Percentiles rank a stretch among this genome's conserved stretches.
Evolutionary conservation across 2,329 filamentous ascomycete genomes (phyloP).

Genomic region (Cladophialophora yegresii): DNA sequence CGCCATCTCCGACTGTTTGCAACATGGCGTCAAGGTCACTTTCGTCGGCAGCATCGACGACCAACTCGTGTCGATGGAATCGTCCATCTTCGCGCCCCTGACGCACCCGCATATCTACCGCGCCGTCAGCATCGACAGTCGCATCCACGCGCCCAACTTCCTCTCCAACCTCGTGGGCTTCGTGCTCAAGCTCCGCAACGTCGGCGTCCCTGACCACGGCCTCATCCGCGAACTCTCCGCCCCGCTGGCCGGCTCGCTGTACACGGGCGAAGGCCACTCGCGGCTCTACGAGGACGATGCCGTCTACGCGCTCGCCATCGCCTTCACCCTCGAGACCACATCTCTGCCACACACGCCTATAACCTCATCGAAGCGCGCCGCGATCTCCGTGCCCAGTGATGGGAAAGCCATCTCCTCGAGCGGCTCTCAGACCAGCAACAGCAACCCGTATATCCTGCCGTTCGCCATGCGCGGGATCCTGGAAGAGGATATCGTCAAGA

Average conservation of each 20-base stretch:
- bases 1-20: constrained; percentile 71
- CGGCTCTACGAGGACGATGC: constrained; percentile 85
- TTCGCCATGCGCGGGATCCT: constrained; percentile 94
- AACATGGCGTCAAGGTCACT: constrained; percentile 77
- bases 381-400: constrained; percentile 10
- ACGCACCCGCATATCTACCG: constrained; percentile 92
- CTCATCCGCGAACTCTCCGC: constrained; percentile 86
- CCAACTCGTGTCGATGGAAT: constrained; percentile 92
- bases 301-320: constrained; percentile 77
- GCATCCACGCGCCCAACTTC: constrained; percentile 89
- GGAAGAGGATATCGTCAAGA: constrained; percentile 87
- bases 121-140: constrained; percentile 92
- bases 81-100: constrained; percentile 80
- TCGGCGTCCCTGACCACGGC: constrained; percentile 89
- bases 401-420: background rate
- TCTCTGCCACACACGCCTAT: constrained; percentile 53
- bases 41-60: constrained; percentile 96
- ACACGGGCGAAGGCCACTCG: constrained; percentile 89
- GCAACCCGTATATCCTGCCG: constrained; percentile 90
- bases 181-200: constrained; percentile 86
- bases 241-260: constrained; percentile 86
- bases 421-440: constrained; percentile 53
- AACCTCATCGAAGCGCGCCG: constrained; percentile 51
- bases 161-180: constrained; percentile 92
- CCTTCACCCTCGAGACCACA: constrained; percentile 73